A percentile compares a stretch with the other conserved stretches of the same genome.
These are phyloP conservation scores for Oidiodendron maius DNA, from an alignment of 495 filamentous ascomycete genomes.

Conservation along the genomic window DNA sequence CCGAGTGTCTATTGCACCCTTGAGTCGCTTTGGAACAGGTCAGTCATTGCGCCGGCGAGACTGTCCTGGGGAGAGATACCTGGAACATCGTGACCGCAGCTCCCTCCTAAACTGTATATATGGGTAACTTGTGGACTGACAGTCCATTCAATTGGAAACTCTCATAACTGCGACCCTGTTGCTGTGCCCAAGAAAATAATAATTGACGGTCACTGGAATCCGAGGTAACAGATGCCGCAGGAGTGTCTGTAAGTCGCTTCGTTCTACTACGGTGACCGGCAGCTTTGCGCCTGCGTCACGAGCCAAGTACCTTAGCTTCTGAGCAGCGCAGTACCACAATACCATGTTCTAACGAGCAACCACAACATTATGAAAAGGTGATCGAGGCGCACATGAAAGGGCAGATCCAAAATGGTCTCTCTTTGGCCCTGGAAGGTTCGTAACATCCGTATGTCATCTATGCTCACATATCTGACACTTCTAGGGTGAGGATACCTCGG, in stretches of 20 bases:
- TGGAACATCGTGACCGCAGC: constrained; percentile 24
- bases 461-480: constrained; percentile 11
- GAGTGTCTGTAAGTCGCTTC: too few species aligned
- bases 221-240: too few species aligned
- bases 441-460: constrained; percentile 1
- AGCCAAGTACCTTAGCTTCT: background rate
- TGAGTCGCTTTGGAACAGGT: constrained; percentile 58
- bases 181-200: background rate
- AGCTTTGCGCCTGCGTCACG: too few species aligned
- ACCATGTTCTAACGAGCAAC: background rate
- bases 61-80: constrained; percentile 12
- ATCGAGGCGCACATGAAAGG: background rate
- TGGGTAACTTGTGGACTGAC: background rate
- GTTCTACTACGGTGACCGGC: background rate
- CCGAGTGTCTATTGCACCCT: constrained; percentile 76
- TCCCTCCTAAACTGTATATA: constrained; percentile 1
- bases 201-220: background rate
- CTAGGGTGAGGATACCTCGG: constrained; percentile 76
- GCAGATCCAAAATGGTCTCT: constrained; percentile 56
- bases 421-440: constrained; percentile 77
- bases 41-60: constrained; percentile 9
- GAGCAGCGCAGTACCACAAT: background rate
- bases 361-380: constrained; percentile 11
- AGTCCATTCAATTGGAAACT: constrained; percentile 5
- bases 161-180: constrained; percentile 1